Conservation (phyloP, 2,329 filamentous ascomycete species). For the Knoxdaviesia proteae region DNA sequence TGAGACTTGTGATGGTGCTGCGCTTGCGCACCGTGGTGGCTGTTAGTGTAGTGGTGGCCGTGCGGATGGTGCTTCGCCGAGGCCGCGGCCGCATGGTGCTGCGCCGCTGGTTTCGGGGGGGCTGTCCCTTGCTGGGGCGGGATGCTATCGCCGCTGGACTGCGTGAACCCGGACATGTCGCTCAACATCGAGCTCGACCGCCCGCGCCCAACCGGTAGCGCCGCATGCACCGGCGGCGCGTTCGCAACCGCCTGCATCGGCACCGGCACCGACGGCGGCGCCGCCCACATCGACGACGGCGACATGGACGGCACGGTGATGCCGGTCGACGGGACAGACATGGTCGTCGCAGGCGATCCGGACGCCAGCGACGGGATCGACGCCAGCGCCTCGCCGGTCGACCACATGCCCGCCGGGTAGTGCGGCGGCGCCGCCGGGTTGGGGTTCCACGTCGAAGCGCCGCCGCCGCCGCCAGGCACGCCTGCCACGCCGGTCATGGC, state of each 20-base stretch:
- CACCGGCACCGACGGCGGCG: neutral
- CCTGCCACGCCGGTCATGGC: neutral
- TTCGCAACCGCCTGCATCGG: neutral
- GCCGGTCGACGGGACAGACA: slow-evolving; percentile 10
- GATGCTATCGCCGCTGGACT: slow-evolving; percentile 31
- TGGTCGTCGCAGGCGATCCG: slow-evolving; percentile 20
- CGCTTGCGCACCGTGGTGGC: slow-evolving; percentile 6
- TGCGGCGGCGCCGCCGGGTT: slow-evolving; percentile 14
- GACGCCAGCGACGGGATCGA: slow-evolving; percentile 11
- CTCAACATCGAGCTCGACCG: slow-evolving; percentile 48
- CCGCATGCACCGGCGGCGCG: too few species aligned
- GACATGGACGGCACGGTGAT: neutral
- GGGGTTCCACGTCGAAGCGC: slow-evolving; percentile 12
- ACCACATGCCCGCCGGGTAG: slow-evolving; percentile 16
- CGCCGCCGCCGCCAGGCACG: neutral
- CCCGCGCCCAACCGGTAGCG: slow-evolving; percentile 17
- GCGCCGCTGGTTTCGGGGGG: slow-evolving; percentile 6
- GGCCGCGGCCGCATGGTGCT: slow-evolving; percentile 5
- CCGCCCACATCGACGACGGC: neutral
- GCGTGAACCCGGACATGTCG: slow-evolving; percentile 44
- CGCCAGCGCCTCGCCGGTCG: slow-evolving; percentile 1
- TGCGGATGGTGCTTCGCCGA: neutral
- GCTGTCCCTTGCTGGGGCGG: slow-evolving; percentile 8
- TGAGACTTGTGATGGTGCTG: neutral
- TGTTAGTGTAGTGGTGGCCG: slow-evolving; percentile 8